phyloP scores from a whole-genome alignment of 75 land plant species.

The Cupressus sempervirens region DNA sequence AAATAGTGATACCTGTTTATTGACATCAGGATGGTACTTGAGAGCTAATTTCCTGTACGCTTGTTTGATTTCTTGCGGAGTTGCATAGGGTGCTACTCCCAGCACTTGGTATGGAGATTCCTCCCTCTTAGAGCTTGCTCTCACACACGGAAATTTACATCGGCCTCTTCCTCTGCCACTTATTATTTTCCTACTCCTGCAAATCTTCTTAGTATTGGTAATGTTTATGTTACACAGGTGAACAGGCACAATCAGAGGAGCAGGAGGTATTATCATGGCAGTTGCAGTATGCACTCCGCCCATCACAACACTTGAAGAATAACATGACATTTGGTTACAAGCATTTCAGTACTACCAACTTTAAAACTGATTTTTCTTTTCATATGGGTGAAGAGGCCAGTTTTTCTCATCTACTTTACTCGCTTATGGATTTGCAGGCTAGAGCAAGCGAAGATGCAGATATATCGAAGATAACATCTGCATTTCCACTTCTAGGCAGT shows the following conservation, averaged over 20 bases:
- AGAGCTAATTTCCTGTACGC: constrained; percentile 87
- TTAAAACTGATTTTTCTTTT: neutral
- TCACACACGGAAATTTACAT: constrained; percentile 12
- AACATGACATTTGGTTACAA: neutral
- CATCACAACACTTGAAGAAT: neutral
- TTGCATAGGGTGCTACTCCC: constrained; percentile 71
- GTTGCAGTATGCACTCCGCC: neutral
- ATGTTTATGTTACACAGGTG: neutral
- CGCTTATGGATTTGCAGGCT: neutral
- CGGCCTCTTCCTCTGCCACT: neutral
- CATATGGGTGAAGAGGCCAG: neutral
- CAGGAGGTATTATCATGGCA: neutral
- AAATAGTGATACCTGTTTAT: constrained; percentile 57
- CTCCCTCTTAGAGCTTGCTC: constrained; percentile 26
- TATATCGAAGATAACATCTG: too few species aligned
- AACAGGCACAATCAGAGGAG: neutral
- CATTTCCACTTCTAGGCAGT: too few species aligned
- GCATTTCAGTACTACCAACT: neutral
- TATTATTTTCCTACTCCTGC: neutral
- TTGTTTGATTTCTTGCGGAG: constrained; percentile 68
- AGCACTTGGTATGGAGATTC: constrained; percentile 73
- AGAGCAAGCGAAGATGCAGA: neutral
- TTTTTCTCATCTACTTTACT: neutral
- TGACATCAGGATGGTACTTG: constrained; percentile 94
- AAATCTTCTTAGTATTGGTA: neutral